Evolutionary conservation across 768 basidiomycete species (phyloP).

Genomic region (Favolaschia claudopus): DNA sequence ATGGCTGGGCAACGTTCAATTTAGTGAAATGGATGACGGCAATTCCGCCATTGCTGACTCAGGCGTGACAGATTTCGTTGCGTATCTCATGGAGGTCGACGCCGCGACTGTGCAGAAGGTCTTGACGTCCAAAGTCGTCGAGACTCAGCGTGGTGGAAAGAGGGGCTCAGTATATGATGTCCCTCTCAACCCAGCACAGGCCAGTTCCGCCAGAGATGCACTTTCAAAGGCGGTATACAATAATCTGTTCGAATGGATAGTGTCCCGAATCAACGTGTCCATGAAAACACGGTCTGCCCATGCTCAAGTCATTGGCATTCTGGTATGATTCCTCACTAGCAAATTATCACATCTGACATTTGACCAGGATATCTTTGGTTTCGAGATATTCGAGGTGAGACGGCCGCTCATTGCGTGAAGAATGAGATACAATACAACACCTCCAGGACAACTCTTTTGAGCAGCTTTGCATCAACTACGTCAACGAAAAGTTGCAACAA

Average conservation of each 20-base stretch:
- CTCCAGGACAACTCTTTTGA: slow-evolving; percentile 91
- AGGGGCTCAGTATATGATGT: slow-evolving; percentile 98
- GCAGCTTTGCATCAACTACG: slow-evolving; percentile 99
- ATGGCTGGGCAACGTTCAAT: slow-evolving; percentile 97
- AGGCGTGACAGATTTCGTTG: slow-evolving; percentile 93
- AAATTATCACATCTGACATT: not conserved
- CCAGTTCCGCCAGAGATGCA: slow-evolving; percentile 87
- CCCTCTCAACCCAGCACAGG: slow-evolving; percentile 92
- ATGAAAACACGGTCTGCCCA: slow-evolving; percentile 86
- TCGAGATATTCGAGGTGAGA: slow-evolving; percentile 93
- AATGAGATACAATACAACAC: slow-evolving; percentile 2
- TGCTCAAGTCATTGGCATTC: slow-evolving; percentile 89
- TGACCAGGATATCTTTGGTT: slow-evolving; percentile 93
- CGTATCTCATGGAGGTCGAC: slow-evolving; percentile 92
- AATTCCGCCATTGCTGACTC: slow-evolving; percentile 84
- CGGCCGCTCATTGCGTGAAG: not conserved
- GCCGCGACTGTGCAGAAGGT: slow-evolving; percentile 83
- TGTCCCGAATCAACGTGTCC: slow-evolving; percentile 92
- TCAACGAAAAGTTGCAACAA: slow-evolving; percentile 99
- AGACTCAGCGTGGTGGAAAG: slow-evolving; percentile 92
- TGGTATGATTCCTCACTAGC: slow-evolving; percentile 55
- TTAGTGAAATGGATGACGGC: slow-evolving; percentile 87
- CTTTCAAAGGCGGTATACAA: slow-evolving; percentile 97
- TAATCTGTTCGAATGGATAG: slow-evolving; percentile 99
- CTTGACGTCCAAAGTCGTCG: slow-evolving; percentile 84